Evolutionary conservation across 2,329 filamentous ascomycete genomes (phyloP).

Genomic region (Fusarium hostae): DNA sequence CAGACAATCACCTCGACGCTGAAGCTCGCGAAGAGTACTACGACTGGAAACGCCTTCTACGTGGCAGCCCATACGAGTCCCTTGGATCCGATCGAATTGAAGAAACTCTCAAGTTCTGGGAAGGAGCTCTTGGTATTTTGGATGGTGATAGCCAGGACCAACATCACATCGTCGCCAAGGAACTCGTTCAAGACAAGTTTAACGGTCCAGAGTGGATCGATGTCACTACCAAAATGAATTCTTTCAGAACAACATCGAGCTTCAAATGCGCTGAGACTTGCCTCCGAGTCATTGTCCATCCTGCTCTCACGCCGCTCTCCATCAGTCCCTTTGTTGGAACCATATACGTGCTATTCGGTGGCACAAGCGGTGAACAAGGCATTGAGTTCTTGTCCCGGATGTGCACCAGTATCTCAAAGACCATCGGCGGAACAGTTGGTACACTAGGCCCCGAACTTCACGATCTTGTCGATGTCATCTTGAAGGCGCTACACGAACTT

Average conservation of each 20-base stretch:
- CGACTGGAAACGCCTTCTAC: constrained; percentile 3
- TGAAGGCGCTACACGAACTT: constrained; percentile 5
- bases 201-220: constrained; percentile 3
- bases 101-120: not conserved
- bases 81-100: not conserved
- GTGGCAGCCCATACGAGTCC: not conserved
- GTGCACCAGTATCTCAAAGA: not conserved
- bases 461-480: not conserved
- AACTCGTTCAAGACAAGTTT: constrained; percentile 5
- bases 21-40: not conserved
- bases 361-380: constrained; percentile 44
- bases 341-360: constrained; percentile 48
- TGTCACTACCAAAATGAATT: not conserved
- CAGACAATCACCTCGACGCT: not conserved
- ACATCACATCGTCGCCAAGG: not conserved
- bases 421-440: too few relatives aligned
- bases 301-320: constrained; percentile 31
- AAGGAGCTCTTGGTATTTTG: not conserved
- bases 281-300: not conserved
- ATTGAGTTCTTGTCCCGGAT: constrained; percentile 38
- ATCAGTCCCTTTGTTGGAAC: constrained; percentile 49
- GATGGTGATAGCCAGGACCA: not conserved
- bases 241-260: not conserved
- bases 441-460: not conserved
- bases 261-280: not conserved